These are phyloP conservation scores for Lachancea sp. DNA, from an alignment of 805 yeast genomes.

Conservation along the genomic window DNA sequence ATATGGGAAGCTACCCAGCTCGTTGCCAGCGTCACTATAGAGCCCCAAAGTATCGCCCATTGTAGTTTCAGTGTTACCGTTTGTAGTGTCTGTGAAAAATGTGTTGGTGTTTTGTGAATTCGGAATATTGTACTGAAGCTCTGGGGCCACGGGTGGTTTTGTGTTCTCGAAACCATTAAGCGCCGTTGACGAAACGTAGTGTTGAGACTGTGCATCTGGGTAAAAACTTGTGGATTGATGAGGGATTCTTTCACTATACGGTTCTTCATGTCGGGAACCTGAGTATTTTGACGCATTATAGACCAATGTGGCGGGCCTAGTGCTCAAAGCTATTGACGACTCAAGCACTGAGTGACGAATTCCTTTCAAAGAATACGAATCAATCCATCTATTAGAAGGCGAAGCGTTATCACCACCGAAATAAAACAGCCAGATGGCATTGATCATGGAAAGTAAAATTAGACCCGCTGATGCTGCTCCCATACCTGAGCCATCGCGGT, in stretches of 20 bases:
- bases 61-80: slow-evolving; percentile 31
- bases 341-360: slow-evolving; percentile 35
- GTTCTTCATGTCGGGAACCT: slow-evolving; percentile 3
- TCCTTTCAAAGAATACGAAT: slow-evolving; percentile 64
- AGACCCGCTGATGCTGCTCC: slow-evolving; percentile 93
- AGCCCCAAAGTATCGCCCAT: slow-evolving; percentile 33
- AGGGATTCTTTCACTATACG: slow-evolving; percentile 7
- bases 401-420: slow-evolving; percentile 87
- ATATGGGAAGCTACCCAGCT: slow-evolving; percentile 52
- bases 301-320: slow-evolving; percentile 9
- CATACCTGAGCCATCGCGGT: slow-evolving; percentile 53
- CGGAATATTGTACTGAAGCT: slow-evolving; percentile 7
- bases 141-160: slow-evolving; percentile 15
- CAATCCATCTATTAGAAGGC: slow-evolving; percentile 79
- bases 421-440: slow-evolving; percentile 79
- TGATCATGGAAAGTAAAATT: slow-evolving; percentile 72
- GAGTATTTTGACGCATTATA: slow-evolving; percentile 16
- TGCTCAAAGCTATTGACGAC: slow-evolving; percentile 9
- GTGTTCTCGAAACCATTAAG: slow-evolving; percentile 57
- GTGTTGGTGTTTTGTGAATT: slow-evolving; percentile 22
- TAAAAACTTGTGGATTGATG: slow-evolving; percentile 9
- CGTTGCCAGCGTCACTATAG: slow-evolving; percentile 34
- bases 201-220: slow-evolving; percentile 21
- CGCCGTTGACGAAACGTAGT: slow-evolving; percentile 45
- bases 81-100: slow-evolving; percentile 25